Conservation (phyloP, 352 stramenopile genomes). For the Pseudoperonospora humuli region DNA sequence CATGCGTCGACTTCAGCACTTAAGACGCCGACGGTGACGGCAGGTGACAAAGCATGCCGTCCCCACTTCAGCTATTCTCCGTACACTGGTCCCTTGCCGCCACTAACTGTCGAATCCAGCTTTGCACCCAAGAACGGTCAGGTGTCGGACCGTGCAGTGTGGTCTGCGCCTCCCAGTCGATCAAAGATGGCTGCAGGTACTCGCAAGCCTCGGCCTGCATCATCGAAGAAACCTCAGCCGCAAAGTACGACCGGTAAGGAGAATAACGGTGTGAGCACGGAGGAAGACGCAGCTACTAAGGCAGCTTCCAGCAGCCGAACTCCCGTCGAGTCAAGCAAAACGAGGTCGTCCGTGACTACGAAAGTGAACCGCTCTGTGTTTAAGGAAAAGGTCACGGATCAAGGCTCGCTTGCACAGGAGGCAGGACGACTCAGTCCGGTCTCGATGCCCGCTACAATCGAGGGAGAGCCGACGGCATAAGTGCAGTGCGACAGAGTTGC, state of each 20-base stretch:
- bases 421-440: slow-evolving; percentile 1
- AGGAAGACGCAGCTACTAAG: slow-evolving; percentile 14
- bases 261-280: slow-evolving; percentile 16
- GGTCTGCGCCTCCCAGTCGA: slow-evolving; percentile 9
- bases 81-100: slow-evolving; percentile 55
- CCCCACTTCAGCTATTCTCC: slow-evolving; percentile 45
- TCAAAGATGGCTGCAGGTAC: slow-evolving; percentile 1
- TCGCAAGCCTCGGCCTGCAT: slow-evolving; percentile 19
- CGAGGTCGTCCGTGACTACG: slow-evolving; percentile 15
- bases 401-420: slow-evolving; percentile 11
- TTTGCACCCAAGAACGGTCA: slow-evolving; percentile 48
- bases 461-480: slow-evolving; percentile 10
- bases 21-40: slow-evolving; percentile 5
- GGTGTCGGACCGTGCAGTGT: slow-evolving; percentile 5
- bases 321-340: slow-evolving; percentile 23
- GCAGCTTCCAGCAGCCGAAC: slow-evolving; percentile 14
- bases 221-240: slow-evolving; percentile 7
- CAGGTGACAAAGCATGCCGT: slow-evolving; percentile 9
- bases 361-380: slow-evolving; percentile 32
- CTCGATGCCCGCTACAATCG: not conserved
- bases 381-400: slow-evolving; percentile 30
- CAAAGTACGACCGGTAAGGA: slow-evolving; percentile 24
- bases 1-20: slow-evolving; percentile 6
- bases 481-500: slow-evolving; percentile 1
- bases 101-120: slow-evolving; percentile 47